A percentile compares a stretch with the other conserved stretches of the same genome.
Evolutionary conservation across 2,329 filamentous ascomycete genomes (phyloP).

Genomic region (Exophiala bonariae): DNA sequence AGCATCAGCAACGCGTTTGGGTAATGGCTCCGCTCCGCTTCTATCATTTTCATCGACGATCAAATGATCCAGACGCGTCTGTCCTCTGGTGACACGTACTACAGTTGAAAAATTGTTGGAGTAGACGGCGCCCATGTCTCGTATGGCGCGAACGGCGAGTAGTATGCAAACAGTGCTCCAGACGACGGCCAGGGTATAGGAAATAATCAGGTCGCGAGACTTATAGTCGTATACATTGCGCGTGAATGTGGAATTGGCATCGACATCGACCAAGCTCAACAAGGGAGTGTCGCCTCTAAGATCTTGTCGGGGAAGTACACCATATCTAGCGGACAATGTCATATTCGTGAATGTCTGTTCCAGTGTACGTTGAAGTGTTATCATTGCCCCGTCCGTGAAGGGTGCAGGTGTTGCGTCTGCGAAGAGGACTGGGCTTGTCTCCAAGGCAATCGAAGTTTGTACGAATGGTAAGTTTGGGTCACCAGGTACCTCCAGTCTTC

Average conservation of each 20-base stretch:
- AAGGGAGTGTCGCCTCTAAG: constrained; percentile 1
- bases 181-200: background rate
- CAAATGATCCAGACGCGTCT: too few relatives aligned
- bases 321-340: constrained; percentile 4
- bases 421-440: constrained; percentile 6
- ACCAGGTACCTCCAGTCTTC: background rate
- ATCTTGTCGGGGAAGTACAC: constrained; percentile 1
- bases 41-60: too few relatives aligned
- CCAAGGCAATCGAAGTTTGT: constrained; percentile 4
- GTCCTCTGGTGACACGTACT: too few relatives aligned
- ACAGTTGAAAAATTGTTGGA: constrained; percentile 5
- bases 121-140: constrained; percentile 2
- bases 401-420: constrained; percentile 2
- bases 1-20: too few relatives aligned
- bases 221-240: constrained; percentile 6
- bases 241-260: constrained; percentile 1
- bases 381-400: constrained; percentile 1
- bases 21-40: too few relatives aligned
- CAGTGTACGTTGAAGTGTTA: constrained; percentile 1
- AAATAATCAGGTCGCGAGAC: background rate
- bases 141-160: background rate
- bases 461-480: background rate
- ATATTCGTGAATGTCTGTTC: constrained; percentile 3
- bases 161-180: constrained; percentile 2
- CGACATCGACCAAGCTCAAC: constrained; percentile 1